Percentiles rank a stretch among this genome's conserved stretches.
Conservation (phyloP, 1,284 basidiomycete genomes). For the Cryptococcus sp. region DNA sequence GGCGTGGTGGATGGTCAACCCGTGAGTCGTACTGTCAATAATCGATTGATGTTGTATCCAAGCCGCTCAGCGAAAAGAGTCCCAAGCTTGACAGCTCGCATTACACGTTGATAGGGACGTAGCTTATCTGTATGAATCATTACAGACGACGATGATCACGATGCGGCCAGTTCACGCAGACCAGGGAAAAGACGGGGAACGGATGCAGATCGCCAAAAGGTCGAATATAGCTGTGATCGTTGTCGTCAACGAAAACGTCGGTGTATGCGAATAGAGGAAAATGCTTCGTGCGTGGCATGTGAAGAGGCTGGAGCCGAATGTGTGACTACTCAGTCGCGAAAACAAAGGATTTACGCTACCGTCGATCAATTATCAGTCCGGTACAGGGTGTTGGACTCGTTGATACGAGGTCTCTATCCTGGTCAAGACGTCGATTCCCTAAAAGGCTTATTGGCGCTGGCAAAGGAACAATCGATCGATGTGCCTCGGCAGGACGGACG, state of each 20-base stretch:
- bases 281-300: conserved; percentile 17
- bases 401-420: conserved; percentile 18
- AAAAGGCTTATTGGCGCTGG: too few relatives aligned
- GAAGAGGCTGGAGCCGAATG: conserved; percentile 16
- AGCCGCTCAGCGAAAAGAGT: too few relatives aligned
- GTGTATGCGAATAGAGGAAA: conserved; percentile 12
- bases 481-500: too few relatives aligned
- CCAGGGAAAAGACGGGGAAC: conserved; percentile 5
- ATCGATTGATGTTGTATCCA: too few relatives aligned
- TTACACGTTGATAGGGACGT: too few relatives aligned
- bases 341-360: conserved; percentile 3
- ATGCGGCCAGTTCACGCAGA: too few relatives aligned
- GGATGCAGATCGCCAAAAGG: conserved; percentile 15
- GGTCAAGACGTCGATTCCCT: conserved; percentile 13
- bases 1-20: too few relatives aligned
- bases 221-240: conserved; percentile 21
- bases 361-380: conserved; percentile 5
- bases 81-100: too few relatives aligned
- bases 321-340: conserved; percentile 15
- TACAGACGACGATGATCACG: too few relatives aligned
- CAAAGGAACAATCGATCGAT: too few relatives aligned
- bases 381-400: conserved; percentile 13
- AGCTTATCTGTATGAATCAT: too few relatives aligned
- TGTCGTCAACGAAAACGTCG: conserved; percentile 20
- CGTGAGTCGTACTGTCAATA: too few relatives aligned